Conservation (phyloP, 2,329 filamentous ascomycete species). For the Colletotrichum agaves region DNA sequence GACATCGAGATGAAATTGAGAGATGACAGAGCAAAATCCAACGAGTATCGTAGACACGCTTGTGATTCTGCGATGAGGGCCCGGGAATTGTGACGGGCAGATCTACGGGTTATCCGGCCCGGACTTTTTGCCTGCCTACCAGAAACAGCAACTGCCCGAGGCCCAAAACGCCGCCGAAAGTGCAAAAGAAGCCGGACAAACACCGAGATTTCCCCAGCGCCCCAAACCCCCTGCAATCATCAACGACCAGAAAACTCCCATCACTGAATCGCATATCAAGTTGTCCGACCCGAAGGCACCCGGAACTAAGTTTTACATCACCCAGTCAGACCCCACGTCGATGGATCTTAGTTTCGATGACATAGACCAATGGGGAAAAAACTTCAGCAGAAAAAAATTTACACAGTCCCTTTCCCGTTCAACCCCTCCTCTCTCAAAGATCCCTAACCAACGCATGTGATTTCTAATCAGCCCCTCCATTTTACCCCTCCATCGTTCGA, state of each 20-base stretch:
- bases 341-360: too few species aligned
- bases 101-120: background rate
- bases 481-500: slow-evolving; percentile 30
- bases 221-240: background rate
- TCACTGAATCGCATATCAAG: background rate
- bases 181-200: slow-evolving; percentile 21
- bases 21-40: too few species aligned
- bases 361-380: too few species aligned
- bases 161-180: slow-evolving; percentile 2
- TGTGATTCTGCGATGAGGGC: background rate
- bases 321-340: slow-evolving; percentile 12
- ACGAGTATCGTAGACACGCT: too few species aligned
- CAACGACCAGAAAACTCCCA: background rate
- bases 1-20: too few species aligned
- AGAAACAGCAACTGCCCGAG: background rate
- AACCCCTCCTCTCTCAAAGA: slow-evolving; percentile 1
- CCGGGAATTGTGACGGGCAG: too few species aligned
- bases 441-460: slow-evolving; percentile 32
- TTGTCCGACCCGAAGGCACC: slow-evolving; percentile 6
- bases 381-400: background rate
- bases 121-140: background rate
- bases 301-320: slow-evolving; percentile 4
- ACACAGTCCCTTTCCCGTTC: background rate
- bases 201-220: slow-evolving; percentile 13
- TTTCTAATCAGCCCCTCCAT: slow-evolving; percentile 37